phyloP scores from a whole-genome alignment of 768 basidiomycete species.

The Tricholomella constricta region DNA sequence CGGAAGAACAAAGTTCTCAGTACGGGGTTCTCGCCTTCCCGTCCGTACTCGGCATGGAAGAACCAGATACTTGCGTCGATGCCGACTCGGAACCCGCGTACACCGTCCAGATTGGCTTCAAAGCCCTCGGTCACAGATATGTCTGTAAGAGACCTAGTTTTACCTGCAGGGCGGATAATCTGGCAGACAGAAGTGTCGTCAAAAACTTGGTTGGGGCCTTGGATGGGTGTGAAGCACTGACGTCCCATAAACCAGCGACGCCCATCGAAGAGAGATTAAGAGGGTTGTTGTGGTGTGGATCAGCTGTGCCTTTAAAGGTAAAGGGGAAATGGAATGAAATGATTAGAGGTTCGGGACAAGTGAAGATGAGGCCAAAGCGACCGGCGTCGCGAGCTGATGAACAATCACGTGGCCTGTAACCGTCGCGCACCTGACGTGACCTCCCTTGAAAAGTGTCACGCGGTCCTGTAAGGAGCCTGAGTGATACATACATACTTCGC shows the following conservation, averaged over 20 bases:
- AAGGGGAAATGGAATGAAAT: no score
- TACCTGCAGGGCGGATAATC: slow-evolving; percentile 73
- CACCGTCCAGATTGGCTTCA: slow-evolving; percentile 58
- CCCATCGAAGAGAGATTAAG: slow-evolving; percentile 27
- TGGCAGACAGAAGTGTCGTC: slow-evolving; percentile 24
- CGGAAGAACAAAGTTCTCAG: slow-evolving; percentile 84
- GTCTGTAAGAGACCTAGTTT: slow-evolving; percentile 74
- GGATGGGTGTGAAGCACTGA: slow-evolving; percentile 22
- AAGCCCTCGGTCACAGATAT: slow-evolving; percentile 78
- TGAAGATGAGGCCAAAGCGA: neutral
- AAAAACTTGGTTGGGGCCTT: neutral
- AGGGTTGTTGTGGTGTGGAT: no score
- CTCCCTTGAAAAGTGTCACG: neutral
- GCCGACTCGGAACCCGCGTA: slow-evolving; percentile 79
- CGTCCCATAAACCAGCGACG: slow-evolving; percentile 46
- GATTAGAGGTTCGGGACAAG: no score
- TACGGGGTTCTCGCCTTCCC: slow-evolving; percentile 86
- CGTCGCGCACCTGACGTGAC: slow-evolving; percentile 2
- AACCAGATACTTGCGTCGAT: slow-evolving; percentile 90
- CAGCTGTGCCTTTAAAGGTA: no score
- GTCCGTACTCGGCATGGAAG: slow-evolving; percentile 74
- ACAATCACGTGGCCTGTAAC: slow-evolving; percentile 3
- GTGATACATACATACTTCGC: no score
- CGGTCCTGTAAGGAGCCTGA: no score
- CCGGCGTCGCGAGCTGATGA: neutral